Conservation (phyloP, 2,329 filamentous ascomycete genomes). For the Trichoderma semiorbis region DNA sequence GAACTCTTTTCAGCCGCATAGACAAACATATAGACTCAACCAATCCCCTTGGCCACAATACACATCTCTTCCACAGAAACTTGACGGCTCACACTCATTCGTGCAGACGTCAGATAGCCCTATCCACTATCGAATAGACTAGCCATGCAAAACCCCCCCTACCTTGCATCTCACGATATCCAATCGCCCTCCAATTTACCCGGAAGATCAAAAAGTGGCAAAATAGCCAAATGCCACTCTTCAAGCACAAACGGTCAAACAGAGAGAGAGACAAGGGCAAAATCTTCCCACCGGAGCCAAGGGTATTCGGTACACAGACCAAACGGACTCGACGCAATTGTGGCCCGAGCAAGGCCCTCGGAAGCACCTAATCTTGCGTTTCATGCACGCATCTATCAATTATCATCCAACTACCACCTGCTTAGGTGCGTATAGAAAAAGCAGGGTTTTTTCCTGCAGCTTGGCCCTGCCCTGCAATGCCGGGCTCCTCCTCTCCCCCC, state of each 20-base stretch:
- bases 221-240: background rate
- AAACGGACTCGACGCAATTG: background rate
- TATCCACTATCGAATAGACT: background rate
- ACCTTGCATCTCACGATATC: background rate
- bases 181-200: background rate
- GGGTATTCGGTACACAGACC: background rate
- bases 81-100: background rate
- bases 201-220: conserved; percentile 10
- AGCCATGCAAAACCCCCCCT: background rate
- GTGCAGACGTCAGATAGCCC: background rate
- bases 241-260: background rate
- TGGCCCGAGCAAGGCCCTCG: background rate
- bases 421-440: background rate
- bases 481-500: background rate
- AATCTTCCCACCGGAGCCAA: background rate
- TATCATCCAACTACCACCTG: background rate
- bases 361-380: conserved; percentile 9
- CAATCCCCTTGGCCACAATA: background rate
- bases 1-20: background rate
- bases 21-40: background rate
- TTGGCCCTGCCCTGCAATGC: background rate
- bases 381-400: conserved; percentile 6
- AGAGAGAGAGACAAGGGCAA: background rate
- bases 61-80: background rate
- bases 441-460: conserved; percentile 5